Percentiles rank a stretch among this genome's conserved stretches.
phyloP scores from a whole-genome alignment of 352 stramenopile species.

The Globisporangium orthogonon region DNA sequence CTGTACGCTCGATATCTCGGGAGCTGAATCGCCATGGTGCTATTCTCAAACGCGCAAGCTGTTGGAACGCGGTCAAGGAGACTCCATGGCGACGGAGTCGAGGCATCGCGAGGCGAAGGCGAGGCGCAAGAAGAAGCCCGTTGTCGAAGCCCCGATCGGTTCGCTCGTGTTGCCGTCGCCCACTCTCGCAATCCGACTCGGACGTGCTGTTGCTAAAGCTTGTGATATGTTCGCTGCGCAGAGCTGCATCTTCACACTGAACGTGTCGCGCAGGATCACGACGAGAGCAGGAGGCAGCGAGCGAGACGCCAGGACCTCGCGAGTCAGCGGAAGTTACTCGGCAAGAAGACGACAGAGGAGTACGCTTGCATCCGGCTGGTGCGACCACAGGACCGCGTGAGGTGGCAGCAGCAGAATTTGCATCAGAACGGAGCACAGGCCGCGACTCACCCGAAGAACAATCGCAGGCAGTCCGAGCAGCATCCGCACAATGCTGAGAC shows the following conservation, averaged over 20 bases:
- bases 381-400: constrained; percentile 22
- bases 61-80: too few species aligned
- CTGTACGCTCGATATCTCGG: too few species aligned
- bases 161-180: not conserved
- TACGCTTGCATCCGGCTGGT: constrained; percentile 39
- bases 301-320: constrained; percentile 23
- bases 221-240: not conserved
- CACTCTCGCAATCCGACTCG: not conserved
- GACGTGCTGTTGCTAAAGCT: not conserved
- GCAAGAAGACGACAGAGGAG: constrained; percentile 48
- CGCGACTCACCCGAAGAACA: not conserved
- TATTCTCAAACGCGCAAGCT: too few species aligned
- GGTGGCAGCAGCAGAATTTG: constrained; percentile 25
- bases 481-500: not conserved
- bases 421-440: constrained; percentile 32
- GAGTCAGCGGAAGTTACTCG: constrained; percentile 33
- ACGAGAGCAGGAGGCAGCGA: constrained; percentile 9
- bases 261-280: constrained; percentile 4
- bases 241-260: constrained; percentile 6
- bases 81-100: not conserved
- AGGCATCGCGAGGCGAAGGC: not conserved
- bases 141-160: not conserved
- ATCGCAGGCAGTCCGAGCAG: not conserved
- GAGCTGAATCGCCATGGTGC: too few species aligned
- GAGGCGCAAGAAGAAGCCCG: constrained; percentile 1